phyloP scores from a whole-genome alignment of 495 filamentous ascomycete genomes.

The Parmelia sp. region DNA sequence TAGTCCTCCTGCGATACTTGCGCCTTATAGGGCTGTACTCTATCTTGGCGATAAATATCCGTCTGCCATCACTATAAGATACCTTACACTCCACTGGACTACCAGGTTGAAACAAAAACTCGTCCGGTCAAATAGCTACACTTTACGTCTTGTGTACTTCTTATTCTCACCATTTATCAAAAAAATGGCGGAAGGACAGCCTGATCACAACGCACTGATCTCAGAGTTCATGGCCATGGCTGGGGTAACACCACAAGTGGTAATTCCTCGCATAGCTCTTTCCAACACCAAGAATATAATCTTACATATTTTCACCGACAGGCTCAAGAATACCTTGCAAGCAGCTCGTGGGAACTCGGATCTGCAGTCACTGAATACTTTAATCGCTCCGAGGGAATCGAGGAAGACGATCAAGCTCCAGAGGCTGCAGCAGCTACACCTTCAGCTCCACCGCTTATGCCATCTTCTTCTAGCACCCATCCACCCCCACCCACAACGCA shows the following conservation, averaged over 20 bases:
- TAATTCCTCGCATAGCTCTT: conserved; percentile 33
- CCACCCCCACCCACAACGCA: conserved; percentile 32
- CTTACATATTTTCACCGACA: conserved; percentile 31
- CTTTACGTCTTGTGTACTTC: not conserved
- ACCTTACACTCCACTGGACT: too few relatives aligned
- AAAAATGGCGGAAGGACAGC: conserved; percentile 15
- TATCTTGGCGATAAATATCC: too few relatives aligned
- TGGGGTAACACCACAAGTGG: conserved; percentile 55
- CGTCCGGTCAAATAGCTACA: not conserved
- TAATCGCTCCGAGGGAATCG: conserved; percentile 56
- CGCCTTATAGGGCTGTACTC: too few relatives aligned
- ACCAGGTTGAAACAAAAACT: not conserved
- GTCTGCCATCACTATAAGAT: too few relatives aligned
- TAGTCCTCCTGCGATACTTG: too few relatives aligned
- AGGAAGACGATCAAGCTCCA: conserved; percentile 31
- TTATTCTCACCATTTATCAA: too few relatives aligned
- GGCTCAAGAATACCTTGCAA: conserved; percentile 64
- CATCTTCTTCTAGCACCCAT: conserved; percentile 22
- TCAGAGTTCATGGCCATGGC: conserved; percentile 70
- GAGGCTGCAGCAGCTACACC: conserved; percentile 5
- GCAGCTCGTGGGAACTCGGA: conserved; percentile 64
- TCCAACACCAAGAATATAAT: not conserved
- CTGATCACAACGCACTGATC: conserved; percentile 52
- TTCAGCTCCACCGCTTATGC: conserved; percentile 25
- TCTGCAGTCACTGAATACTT: conserved; percentile 64